Percentiles rank a stretch among this genome's conserved stretches.
Conservation (phyloP, 1,284 basidiomycete genomes). For the Boletus hoseneyae region DNA sequence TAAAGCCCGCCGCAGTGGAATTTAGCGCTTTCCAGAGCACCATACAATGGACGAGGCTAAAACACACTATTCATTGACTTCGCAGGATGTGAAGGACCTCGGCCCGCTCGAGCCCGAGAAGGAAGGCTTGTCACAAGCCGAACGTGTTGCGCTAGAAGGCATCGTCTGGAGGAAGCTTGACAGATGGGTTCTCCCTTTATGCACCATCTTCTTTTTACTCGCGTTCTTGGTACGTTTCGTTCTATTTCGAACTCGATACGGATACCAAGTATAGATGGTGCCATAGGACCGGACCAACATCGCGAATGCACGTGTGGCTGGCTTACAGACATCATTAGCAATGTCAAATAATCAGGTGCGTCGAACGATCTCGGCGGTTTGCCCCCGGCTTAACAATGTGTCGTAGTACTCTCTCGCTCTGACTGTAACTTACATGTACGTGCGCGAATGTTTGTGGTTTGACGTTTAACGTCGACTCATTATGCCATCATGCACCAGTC, state of each 20-base stretch:
- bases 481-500: conserved; percentile 31
- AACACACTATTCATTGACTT: neutral
- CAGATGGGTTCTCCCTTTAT: conserved; percentile 45
- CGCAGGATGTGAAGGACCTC: neutral
- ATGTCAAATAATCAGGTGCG: conserved; percentile 47
- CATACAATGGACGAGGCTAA: neutral
- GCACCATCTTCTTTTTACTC: conserved; percentile 47
- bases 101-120: conserved; percentile 8
- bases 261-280: neutral
- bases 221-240: conserved; percentile 43
- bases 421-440: conserved; percentile 50
- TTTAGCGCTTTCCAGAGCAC: neutral
- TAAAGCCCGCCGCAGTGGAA: neutral
- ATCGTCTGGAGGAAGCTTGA: conserved; percentile 51
- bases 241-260: neutral
- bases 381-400: neutral
- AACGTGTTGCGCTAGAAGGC: conserved; percentile 26
- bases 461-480: neutral
- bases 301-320: conserved; percentile 59
- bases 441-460: neutral
- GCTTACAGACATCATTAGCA: conserved; percentile 49
- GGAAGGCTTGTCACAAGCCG: conserved; percentile 7
- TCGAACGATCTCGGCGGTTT: neutral
- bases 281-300: conserved; percentile 44
- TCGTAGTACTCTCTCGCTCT: conserved; percentile 47